Conservation (phyloP, 345 rosid genomes). For the Eucalyptus guilfoylei region DNA sequence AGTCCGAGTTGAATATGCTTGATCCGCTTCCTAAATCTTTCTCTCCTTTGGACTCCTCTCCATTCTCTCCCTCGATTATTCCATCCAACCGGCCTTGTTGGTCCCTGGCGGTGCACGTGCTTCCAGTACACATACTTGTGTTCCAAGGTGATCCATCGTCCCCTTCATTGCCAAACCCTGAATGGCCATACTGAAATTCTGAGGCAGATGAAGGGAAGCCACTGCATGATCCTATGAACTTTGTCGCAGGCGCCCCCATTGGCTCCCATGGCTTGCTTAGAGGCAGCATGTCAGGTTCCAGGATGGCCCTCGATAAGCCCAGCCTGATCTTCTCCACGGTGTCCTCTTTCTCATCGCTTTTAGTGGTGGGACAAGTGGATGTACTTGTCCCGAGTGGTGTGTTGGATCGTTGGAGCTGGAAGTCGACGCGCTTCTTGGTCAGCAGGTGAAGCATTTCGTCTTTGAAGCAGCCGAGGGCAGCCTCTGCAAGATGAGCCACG, state of each 20-base stretch:
- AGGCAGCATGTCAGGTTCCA: conserved; percentile 25
- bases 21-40: conserved; percentile 30
- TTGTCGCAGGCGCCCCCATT: conserved; percentile 3
- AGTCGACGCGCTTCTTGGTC: conserved; percentile 79
- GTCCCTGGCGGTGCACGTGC: conserved; percentile 28
- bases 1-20: conserved; percentile 56
- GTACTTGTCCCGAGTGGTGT: conserved; percentile 10
- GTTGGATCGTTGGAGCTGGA: conserved; percentile 50
- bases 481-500: conserved; percentile 89
- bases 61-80: conserved; percentile 27
- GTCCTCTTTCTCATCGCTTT: conserved; percentile 35
- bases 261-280: conserved; percentile 38
- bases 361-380: conserved; percentile 16
- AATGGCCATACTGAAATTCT: conserved; percentile 29
- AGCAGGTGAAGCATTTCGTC: conserved; percentile 99
- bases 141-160: conserved; percentile 49
- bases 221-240: conserved; percentile 25
- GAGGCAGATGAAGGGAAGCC: conserved; percentile 12
- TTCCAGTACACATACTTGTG: conserved; percentile 31
- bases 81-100: conserved; percentile 20
- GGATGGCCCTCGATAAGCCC: conserved; percentile 46
- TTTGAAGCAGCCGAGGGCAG: conserved; percentile 95
- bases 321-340: conserved; percentile 55
- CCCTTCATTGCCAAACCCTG: conserved; percentile 34
- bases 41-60: conserved; percentile 39